Percentiles rank a stretch among this genome's conserved stretches.
These are phyloP conservation scores for Phaffia tasmanica DNA, from an alignment of 768 basidiomycete genomes.

Conservation along the genomic window DNA sequence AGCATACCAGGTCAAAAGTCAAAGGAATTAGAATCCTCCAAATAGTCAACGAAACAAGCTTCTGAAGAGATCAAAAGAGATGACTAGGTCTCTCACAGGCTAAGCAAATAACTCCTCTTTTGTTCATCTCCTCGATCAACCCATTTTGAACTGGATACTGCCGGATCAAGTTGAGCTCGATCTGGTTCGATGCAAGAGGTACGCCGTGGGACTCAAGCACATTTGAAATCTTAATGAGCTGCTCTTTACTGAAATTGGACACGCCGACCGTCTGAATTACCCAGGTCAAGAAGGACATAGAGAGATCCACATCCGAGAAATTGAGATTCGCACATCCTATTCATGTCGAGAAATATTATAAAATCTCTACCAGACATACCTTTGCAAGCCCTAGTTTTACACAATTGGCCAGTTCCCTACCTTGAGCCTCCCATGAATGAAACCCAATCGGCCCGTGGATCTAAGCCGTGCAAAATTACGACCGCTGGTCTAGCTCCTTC, in stretches of 20 bases:
- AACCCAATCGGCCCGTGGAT: conserved; percentile 32
- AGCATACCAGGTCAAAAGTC: neutral
- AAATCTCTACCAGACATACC: too few species aligned
- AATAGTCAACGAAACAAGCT: neutral
- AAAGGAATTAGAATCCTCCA: neutral
- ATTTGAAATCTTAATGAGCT: conserved; percentile 30
- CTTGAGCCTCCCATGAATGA: conserved; percentile 32
- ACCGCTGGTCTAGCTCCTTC: too few species aligned
- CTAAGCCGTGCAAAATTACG: conserved; percentile 8
- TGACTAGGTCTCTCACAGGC: conserved; percentile 32
- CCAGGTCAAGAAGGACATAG: neutral
- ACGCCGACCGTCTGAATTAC: neutral
- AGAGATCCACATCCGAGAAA: neutral
- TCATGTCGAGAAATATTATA: too few species aligned
- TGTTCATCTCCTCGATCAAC: conserved; percentile 34
- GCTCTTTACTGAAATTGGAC: conserved; percentile 3
- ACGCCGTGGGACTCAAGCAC: conserved; percentile 32
- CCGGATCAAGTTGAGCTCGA: conserved; percentile 36
- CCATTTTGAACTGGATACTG: conserved; percentile 34
- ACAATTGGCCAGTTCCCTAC: conserved; percentile 32
- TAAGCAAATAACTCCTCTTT: conserved; percentile 33
- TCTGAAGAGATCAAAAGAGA: neutral
- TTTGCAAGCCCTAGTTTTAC: conserved; percentile 34
- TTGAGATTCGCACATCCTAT: neutral
- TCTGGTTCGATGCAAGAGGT: conserved; percentile 36